Percentiles rank a stretch among this genome's conserved stretches.
These are phyloP conservation scores for Epichloe typhina DNA, from an alignment of 2,329 filamentous ascomycete genomes.

Conservation along the genomic window DNA sequence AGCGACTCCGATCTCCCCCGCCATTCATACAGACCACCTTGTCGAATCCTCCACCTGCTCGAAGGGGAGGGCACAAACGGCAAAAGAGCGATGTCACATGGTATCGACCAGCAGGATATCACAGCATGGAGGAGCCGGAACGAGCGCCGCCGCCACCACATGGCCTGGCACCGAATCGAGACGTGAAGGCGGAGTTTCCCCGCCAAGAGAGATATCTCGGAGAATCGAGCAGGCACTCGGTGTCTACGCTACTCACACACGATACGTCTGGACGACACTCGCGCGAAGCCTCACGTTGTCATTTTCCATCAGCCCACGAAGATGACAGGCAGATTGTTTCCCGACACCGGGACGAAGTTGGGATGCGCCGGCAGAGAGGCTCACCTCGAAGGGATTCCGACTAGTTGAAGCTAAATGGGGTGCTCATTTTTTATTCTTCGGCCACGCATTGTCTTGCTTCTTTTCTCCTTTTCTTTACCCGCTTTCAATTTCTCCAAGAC, in stretches of 20 bases:
- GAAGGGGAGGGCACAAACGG: conserved; percentile 19
- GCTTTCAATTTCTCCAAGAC: neutral
- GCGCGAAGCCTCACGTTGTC: conserved; percentile 6
- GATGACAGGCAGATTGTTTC: neutral
- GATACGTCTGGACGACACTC: conserved; percentile 9
- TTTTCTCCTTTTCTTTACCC: neutral
- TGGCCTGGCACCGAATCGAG: conserved; percentile 8
- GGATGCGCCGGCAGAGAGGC: conserved; percentile 4
- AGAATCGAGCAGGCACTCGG: conserved; percentile 20
- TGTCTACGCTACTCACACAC: conserved; percentile 20
- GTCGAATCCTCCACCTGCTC: conserved; percentile 14
- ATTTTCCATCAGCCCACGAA: conserved; percentile 3
- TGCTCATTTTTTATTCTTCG: neutral
- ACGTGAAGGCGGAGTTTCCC: conserved; percentile 7
- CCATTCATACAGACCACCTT: conserved; percentile 16
- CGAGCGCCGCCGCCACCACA: conserved; percentile 2
- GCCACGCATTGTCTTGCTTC: neutral
- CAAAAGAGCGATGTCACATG: conserved; percentile 26
- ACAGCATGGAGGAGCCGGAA: conserved; percentile 10
- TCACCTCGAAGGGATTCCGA: conserved; percentile 5
- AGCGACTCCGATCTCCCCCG: conserved; percentile 21
- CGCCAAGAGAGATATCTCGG: conserved; percentile 15
- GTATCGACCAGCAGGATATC: conserved; percentile 16
- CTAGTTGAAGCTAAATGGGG: neutral
- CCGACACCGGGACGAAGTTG: conserved; percentile 6